Base-by-base conservation (phyloP, 306 rosid species). In the Datisca glomerata region DNA sequence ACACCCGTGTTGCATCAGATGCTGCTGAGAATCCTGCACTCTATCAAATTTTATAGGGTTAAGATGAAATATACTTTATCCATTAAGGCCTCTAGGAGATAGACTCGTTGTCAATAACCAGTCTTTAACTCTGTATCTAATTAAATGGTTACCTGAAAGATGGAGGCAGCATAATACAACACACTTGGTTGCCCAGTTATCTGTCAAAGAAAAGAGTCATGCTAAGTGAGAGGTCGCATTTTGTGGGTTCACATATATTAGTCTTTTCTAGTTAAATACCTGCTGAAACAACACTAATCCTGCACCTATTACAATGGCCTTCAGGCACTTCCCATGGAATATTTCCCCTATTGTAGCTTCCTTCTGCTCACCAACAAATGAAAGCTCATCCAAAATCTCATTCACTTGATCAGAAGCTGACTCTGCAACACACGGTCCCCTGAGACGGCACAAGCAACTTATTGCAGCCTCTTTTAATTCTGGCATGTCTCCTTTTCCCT, bases 111-210 rank as follows among this genome's bases (percentile, higher is more conserved):
- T n/a, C n/a, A n/a, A n/a, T n/a, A n/a, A n/a, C n/a, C n/a, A n/a
- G n/a, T n/a, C n/a, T n/a, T n/a, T 17, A 42, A 8, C 8, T 21
- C 23, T 18, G 14, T 21, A 49, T 17, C 46, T 25, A 60, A 53
- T 54, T 44, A 65, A 49, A 21, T 56, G 24, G 45, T 36, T 74
- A 91, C 95, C 98, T 80, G 84, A 53, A 91, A 74, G 71, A 91
- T 84, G 12, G 98, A 66, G 45, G 78, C 69, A 41, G 98, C 96
- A 70, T 91, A 91, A 70, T 91, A 91, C 15, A 91, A 76, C 59
- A 91, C 98, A 55, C 98, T 91, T 23, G 98, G 98, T 63, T 91
- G 98, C 43, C 98, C 96, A 19, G 98, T 91, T 60, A 91, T 84
- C 97, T 87, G 94, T 44, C 68, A 66, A 24, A 59, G 28, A 52